Base-by-base conservation (phyloP, 768 basidiomycete genomes). In the Collybia nuda region DNA sequence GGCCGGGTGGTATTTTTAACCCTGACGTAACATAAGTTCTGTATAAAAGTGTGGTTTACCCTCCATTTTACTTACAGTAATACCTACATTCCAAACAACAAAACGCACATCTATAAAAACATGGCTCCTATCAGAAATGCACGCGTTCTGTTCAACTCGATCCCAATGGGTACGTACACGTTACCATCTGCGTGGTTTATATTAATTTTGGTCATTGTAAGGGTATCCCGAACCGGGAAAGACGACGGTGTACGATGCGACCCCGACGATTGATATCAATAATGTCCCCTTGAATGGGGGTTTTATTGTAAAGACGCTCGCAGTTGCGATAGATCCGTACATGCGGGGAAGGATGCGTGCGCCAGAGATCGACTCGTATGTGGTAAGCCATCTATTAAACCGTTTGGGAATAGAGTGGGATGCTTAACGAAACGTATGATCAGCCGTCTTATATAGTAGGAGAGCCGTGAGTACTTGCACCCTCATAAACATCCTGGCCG, bases 251-350 rank as follows among this genome's bases (percentile, higher is more conserved):
- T 71, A 78, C 52, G 79, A 82, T 49, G 63, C 52, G 2, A 71
- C 65, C 0, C 58, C 73, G 48, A 73, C 65, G 0, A 82, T 84
- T 56, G 82, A 84, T 55, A 56, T 74, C 18, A 77, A 81, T 12
- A 72, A 57, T 23, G 72, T 71, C 0, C 60, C 71, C 1, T 59
- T 81, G 39, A 62, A 78, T 17, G 76, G 78, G 0, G 77, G 78
- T 0, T 57, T 80, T 48, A 57, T 84, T 6, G 41, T 81, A 56
- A 84, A 83, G 62, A 72, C 71, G 0, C 68, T 84, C 14, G 70
- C 68, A 1, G 57, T 78, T 3, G 73, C 74, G 0, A 56, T 77
- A 26, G 76, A 78, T 51, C 73, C 75, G 1, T 75, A 75, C 57
- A 54, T 76, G 63, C 52, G 72, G n/a, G 62, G 62, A 43, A 59